Conservation (phyloP, 768 basidiomycete genomes). For the Trametopsis cervina region DNA sequence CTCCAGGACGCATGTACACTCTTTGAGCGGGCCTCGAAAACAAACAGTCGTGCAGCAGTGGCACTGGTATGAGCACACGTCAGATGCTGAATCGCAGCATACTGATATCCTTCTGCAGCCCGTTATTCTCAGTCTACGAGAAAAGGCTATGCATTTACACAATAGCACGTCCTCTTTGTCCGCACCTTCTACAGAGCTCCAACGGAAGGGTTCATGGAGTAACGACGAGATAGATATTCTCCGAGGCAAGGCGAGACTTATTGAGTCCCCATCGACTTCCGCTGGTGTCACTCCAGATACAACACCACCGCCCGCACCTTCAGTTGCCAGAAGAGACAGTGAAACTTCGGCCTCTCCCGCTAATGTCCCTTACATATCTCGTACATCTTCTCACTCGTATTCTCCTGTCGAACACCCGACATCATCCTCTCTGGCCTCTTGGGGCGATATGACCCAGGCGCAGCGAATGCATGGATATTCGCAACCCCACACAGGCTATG, state of each 20-base stretch:
- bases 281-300: neutral
- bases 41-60: slow-evolving; percentile 41
- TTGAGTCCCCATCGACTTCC: neutral
- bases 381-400: neutral
- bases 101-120: slow-evolving; percentile 26
- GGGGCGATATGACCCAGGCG: neutral
- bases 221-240: slow-evolving; percentile 31
- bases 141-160: slow-evolving; percentile 29
- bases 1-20: slow-evolving; percentile 41
- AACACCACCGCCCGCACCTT: neutral
- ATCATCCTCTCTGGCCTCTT: neutral
- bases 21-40: slow-evolving; percentile 37
- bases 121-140: slow-evolving; percentile 37
- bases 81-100: neutral
- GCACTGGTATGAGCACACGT: slow-evolving; percentile 33
- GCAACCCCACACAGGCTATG: no score
- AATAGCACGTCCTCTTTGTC: slow-evolving; percentile 15
- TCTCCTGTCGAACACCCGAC: neutral
- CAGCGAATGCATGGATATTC: no score
- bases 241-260: slow-evolving; percentile 27
- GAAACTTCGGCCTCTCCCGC: neutral
- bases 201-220: neutral
- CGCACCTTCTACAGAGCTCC: neutral
- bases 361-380: neutral
- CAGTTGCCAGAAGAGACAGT: neutral